phyloP scores from a whole-genome alignment of 2,329 filamentous ascomycete genomes.

The Epichloe amarillans region DNA sequence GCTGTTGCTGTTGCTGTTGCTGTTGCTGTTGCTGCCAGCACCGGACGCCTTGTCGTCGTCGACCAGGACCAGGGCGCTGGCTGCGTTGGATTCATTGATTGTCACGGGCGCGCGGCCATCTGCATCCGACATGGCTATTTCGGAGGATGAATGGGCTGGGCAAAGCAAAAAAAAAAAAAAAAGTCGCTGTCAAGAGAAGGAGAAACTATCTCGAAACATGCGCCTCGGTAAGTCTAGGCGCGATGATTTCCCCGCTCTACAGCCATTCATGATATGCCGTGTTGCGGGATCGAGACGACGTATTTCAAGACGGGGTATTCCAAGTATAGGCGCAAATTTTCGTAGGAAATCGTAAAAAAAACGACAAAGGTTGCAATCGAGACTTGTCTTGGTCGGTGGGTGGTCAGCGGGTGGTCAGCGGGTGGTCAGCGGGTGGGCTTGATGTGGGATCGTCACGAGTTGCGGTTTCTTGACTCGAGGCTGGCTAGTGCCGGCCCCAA shows the following conservation, averaged over 20 bases:
- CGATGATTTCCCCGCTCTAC: not conserved
- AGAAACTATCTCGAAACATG: constrained; percentile 1
- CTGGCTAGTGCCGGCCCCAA: not conserved
- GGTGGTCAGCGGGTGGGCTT: not conserved
- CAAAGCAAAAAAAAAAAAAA: not conserved
- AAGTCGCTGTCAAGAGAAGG: constrained; percentile 2
- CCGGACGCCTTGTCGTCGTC: constrained; percentile 10
- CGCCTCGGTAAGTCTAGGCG: constrained; percentile 2
- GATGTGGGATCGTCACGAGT: constrained; percentile 3
- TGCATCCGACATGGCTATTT: constrained; percentile 1
- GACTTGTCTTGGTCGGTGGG: too few relatives aligned
- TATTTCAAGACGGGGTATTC: not conserved
- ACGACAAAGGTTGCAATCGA: too few relatives aligned
- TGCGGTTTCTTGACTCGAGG: not conserved
- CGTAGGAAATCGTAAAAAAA: too few relatives aligned
- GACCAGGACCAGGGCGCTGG: constrained; percentile 7
- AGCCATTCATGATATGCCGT: constrained; percentile 6
- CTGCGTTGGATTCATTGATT: not conserved
- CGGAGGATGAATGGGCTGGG: not conserved
- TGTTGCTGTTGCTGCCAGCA: not conserved
- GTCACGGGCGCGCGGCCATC: not conserved
- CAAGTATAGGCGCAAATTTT: too few relatives aligned
- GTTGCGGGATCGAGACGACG: not conserved
- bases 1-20: constrained; percentile 13
- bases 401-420: too few relatives aligned